phyloP scores from a whole-genome alignment of 257 asterid species.

The Salvia splendens region DNA sequence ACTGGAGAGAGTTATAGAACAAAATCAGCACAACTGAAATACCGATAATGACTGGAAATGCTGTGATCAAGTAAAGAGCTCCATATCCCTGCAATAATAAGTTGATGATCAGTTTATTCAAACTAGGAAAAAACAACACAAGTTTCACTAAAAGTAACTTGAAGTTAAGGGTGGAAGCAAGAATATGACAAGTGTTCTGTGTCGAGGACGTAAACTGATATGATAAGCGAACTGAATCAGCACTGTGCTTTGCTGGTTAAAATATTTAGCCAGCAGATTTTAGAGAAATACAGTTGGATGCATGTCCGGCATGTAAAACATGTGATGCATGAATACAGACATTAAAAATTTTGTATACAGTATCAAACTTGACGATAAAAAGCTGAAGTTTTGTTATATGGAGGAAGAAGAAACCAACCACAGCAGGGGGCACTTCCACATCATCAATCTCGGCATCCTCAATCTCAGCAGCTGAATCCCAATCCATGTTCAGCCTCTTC shows the following conservation, averaged over 20 bases:
- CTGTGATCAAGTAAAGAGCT: slow-evolving; percentile 87
- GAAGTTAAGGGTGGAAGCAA: neutral
- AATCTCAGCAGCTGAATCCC: slow-evolving; percentile 96
- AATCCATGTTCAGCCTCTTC: slow-evolving; percentile 79
- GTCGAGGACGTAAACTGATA: neutral
- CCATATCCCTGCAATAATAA: slow-evolving; percentile 72
- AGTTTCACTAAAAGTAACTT: neutral
- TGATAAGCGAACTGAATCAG: neutral
- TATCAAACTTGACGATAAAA: slow-evolving; percentile 6
- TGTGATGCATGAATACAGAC: slow-evolving; percentile 2
- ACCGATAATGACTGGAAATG: slow-evolving; percentile 81
- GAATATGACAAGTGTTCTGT: neutral
- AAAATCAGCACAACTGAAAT: slow-evolving; percentile 79
- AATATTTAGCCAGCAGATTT: neutral
- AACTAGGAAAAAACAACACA: neutral
- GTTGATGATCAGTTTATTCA: slow-evolving; percentile 13
- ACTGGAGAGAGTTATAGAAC: slow-evolving; percentile 86
- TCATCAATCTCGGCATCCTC: slow-evolving; percentile 65
- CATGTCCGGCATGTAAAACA: neutral
- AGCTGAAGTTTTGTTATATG: slow-evolving; percentile 17
- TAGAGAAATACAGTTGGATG: neutral
- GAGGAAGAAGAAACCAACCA: slow-evolving; percentile 54
- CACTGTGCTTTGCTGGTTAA: neutral
- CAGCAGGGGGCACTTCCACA: slow-evolving; percentile 70
- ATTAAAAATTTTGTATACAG: neutral